Base-by-base conservation (phyloP, 2,329 filamentous ascomycete species). In the Aspergillus transmontanensis region DNA sequence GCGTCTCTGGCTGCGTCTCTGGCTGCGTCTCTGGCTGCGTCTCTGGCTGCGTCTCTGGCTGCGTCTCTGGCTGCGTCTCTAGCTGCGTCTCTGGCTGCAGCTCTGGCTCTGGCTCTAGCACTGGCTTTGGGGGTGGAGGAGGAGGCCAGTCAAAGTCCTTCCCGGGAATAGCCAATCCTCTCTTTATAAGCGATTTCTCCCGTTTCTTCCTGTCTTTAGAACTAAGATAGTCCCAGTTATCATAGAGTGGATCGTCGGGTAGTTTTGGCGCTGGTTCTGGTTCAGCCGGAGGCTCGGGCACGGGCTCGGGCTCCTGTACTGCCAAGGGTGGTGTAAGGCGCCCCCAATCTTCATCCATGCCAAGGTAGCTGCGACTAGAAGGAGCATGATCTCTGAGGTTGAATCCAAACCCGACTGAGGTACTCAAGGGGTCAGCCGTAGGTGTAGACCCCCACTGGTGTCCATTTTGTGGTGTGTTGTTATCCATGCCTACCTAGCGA, bases 91-190 rank as follows among this genome's bases (percentile, higher is more conserved):
- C n/a, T n/a, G n/a, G n/a, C n/a, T n/a, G n/a, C n/a, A n/a, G 21
- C 1, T 21, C 21, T 1, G 21, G 21, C 21, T 21, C 21, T 21
- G 1, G 21, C 21, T 21, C 21, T 1, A 21, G 21, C 1, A 21
- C 21, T 21, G 21, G 21, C 21, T 21, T 1, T 21, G 21, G 1
- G 21, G 21, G 21, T 1, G 23, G 26, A 5, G 26, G 3, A 28
- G 26, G 26, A 26, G 26, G 69, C 39, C 71, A 66, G 23, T 71
- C 67, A 53, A 75, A 71, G 50, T 74, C 72, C 34, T 73, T 71
- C 12, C 73, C 73, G 1, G 66, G 66, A 26, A 68, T 59, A 19
- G 68, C 65, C 19, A 67, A 55, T 2, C 65, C 68, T 51, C 67
- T 66, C 50, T 63, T 66, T 1, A 26, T 48, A n/a, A 70, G 28